These are phyloP conservation scores for Zygnema cylindricum DNA, from an alignment of 139 green algal genomes.

Conservation along the genomic window DNA sequence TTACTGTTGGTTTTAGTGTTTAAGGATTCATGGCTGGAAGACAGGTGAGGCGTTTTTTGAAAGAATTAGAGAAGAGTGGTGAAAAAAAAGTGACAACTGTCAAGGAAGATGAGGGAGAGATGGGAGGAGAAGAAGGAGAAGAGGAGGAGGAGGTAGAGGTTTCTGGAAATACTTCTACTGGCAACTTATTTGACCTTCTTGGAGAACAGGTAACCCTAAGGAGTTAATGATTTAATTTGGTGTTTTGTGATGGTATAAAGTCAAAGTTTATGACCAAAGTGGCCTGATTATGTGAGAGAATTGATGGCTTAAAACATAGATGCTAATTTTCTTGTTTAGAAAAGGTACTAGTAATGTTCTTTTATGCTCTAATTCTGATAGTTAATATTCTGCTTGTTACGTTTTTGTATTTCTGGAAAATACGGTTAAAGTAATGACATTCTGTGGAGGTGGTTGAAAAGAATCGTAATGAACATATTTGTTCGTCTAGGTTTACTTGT, in stretches of 20 bases:
- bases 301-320: too few species aligned
- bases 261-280: slow-evolving; percentile 7
- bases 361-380: not conserved
- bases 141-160: slow-evolving; percentile 35
- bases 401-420: too few species aligned
- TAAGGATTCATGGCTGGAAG: slow-evolving; percentile 54
- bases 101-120: slow-evolving; percentile 29
- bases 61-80: slow-evolving; percentile 34
- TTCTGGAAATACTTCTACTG: not conserved
- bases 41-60: not conserved
- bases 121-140: slow-evolving; percentile 32
- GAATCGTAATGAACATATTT: not conserved
- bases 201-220: slow-evolving; percentile 16
- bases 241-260: not conserved
- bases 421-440: not conserved
- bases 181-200: slow-evolving; percentile 51
- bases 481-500: not conserved
- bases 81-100: slow-evolving; percentile 15
- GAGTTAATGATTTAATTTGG: not conserved
- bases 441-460: not conserved
- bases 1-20: too few species aligned
- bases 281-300: not conserved
- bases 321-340: not conserved
- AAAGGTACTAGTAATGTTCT: not conserved
- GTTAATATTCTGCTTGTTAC: too few species aligned